A percentile compares a stretch with the other conserved stretches of the same genome.
Conservation (phyloP, 2,329 filamentous ascomycete species). For the Calonectria hawksworthii region DNA sequence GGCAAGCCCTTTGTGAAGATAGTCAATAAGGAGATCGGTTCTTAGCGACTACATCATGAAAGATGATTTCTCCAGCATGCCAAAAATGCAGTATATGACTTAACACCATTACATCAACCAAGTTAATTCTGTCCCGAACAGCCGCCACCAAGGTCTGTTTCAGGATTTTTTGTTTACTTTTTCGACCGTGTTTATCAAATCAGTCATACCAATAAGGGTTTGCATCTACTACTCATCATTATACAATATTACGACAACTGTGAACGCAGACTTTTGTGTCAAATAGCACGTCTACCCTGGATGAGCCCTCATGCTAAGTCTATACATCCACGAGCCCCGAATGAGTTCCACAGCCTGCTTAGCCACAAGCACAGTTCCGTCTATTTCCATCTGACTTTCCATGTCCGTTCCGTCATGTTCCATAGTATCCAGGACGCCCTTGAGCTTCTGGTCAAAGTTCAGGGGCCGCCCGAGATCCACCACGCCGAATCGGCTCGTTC, state of each 20-base stretch:
- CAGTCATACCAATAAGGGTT: neutral
- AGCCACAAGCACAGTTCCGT: neutral
- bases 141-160: no score
- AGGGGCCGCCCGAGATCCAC: neutral
- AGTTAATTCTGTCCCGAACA: no score
- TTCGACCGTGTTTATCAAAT: neutral
- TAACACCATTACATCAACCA: no score
- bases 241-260: neutral
- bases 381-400: neutral
- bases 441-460: neutral
- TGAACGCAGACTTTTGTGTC: neutral
- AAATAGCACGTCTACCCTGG: neutral
- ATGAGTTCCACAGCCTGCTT: neutral
- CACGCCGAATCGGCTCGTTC: neutral
- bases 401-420: neutral
- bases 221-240: no score
- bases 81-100: no score
- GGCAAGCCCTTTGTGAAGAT: no score
- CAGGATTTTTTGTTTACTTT: neutral
- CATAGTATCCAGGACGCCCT: neutral
- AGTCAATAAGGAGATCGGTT: no score
- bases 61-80: no score
- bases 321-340: conserved; percentile 23
- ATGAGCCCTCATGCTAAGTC: neutral
- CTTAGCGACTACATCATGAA: no score